phyloP scores from a whole-genome alignment of 139 green algal species.

The Chlamydomonas schloesseri region DNA sequence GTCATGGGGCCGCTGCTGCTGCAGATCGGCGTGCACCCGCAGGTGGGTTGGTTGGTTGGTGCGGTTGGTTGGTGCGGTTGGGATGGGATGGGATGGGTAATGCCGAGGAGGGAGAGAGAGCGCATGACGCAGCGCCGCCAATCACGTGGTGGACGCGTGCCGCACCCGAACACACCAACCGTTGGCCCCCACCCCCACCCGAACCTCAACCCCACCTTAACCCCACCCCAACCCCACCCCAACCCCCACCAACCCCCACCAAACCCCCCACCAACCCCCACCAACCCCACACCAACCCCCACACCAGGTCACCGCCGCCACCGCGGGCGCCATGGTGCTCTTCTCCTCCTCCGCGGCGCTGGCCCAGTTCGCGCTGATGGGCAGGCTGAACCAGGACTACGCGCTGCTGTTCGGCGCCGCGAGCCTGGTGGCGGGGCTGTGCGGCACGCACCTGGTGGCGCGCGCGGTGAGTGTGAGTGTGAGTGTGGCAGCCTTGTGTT shows the following conservation, averaged over 20 bases:
- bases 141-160: too few species aligned
- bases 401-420: slow-evolving; percentile 27
- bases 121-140: too few species aligned
- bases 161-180: too few species aligned
- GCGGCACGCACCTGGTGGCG: slow-evolving; percentile 6
- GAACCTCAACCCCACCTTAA: too few species aligned
- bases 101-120: too few species aligned
- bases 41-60: not conserved
- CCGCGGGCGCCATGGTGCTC: slow-evolving; percentile 61
- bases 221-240: not conserved
- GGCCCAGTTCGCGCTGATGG: slow-evolving; percentile 50
- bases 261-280: not conserved
- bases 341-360: slow-evolving; percentile 56
- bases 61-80: not conserved
- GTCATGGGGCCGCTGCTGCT: slow-evolving; percentile 66
- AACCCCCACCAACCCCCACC: not conserved
- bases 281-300: not conserved
- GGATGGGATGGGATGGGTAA: not conserved
- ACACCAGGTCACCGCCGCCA: slow-evolving; percentile 50
- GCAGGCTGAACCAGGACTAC: slow-evolving; percentile 50
- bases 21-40: not conserved
- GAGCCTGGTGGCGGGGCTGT: slow-evolving; percentile 26
- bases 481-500: too few species aligned
- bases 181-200: too few species aligned
- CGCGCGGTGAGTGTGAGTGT: too few species aligned